Evolutionary conservation across 1,139 yeast species (phyloP).

Genomic region (Keqinozyma sinolaborantium): DNA sequence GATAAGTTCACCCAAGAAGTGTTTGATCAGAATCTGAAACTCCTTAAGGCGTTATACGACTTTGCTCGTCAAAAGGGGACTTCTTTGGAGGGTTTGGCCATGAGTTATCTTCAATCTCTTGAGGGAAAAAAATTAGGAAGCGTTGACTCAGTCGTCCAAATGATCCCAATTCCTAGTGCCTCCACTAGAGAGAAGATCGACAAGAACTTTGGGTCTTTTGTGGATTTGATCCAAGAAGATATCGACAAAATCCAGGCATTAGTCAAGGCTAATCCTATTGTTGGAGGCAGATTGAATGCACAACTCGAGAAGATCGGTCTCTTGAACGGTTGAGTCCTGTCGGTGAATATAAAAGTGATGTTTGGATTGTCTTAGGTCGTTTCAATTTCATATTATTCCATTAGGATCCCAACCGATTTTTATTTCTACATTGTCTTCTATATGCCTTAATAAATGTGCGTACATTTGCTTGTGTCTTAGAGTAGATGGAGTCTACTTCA

Average conservation of each 20-base stretch:
- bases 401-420: too few relatives aligned
- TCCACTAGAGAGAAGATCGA: constrained; percentile 53
- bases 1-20: constrained; percentile 56
- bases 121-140: constrained; percentile 26
- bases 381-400: too few relatives aligned
- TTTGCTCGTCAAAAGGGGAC: constrained; percentile 45
- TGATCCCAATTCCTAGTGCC: constrained; percentile 78
- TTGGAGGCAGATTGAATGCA: constrained; percentile 14
- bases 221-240: constrained; percentile 50
- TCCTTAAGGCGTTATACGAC: constrained; percentile 40
- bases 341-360: too few relatives aligned
- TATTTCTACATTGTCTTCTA: too few relatives aligned
- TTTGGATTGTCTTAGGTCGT: too few relatives aligned
- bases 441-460: too few relatives aligned
- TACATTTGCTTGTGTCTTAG: too few relatives aligned
- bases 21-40: constrained; percentile 44
- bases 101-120: constrained; percentile 62
- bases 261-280: constrained; percentile 12
- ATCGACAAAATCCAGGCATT: constrained; percentile 46
- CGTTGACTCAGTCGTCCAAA: constrained; percentile 43
- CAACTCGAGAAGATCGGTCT: constrained; percentile 2
- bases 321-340: background rate
- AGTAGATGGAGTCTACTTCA: too few relatives aligned
- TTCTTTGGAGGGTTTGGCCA: constrained; percentile 63
- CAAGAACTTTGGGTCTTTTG: constrained; percentile 47